Conservation (phyloP, 1,284 basidiomycete genomes). For the Fistulinella staudtii region DNA sequence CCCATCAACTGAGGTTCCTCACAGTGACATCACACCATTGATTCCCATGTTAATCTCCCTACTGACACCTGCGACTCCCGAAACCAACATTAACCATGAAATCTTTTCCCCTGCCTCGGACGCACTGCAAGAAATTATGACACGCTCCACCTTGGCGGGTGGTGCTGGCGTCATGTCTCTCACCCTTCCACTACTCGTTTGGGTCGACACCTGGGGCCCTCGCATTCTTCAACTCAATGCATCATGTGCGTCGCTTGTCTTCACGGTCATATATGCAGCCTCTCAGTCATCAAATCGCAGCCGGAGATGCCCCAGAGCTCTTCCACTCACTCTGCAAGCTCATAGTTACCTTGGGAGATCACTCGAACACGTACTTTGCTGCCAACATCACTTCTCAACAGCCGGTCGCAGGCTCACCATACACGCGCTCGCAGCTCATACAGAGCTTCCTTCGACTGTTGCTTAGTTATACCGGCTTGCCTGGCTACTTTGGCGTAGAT, state of each 20-base stretch:
- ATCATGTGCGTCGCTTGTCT: slow-evolving; percentile 31
- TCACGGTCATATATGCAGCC: not conserved
- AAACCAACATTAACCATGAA: slow-evolving; percentile 41
- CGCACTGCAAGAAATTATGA: slow-evolving; percentile 73
- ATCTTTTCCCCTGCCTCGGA: slow-evolving; percentile 65
- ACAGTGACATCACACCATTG: slow-evolving; percentile 58
- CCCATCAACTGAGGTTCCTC: not conserved
- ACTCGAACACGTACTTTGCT: slow-evolving; percentile 79
- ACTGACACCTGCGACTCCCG: slow-evolving; percentile 43
- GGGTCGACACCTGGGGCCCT: slow-evolving; percentile 57
- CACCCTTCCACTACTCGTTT: slow-evolving; percentile 78
- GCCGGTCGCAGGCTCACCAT: slow-evolving; percentile 26
- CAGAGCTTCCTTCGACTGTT: slow-evolving; percentile 71
- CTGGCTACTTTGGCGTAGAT: slow-evolving; percentile 73
- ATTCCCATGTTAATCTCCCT: slow-evolving; percentile 59
- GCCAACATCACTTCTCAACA: slow-evolving; percentile 52
- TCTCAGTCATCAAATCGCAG: slow-evolving; percentile 11
- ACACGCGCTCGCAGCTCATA: slow-evolving; percentile 46
- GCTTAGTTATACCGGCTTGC: slow-evolving; percentile 71
- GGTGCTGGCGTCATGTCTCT: slow-evolving; percentile 69
- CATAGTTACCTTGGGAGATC: slow-evolving; percentile 76
- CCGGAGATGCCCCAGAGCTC: slow-evolving; percentile 48
- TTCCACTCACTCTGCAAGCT: slow-evolving; percentile 75
- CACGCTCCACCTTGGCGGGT: slow-evolving; percentile 65
- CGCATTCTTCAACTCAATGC: slow-evolving; percentile 50